A percentile compares a stretch with the other conserved stretches of the same genome.
Evolutionary conservation across 169 alveolate species (phyloP).

Genomic region (Plasmodium vivax): DNA sequence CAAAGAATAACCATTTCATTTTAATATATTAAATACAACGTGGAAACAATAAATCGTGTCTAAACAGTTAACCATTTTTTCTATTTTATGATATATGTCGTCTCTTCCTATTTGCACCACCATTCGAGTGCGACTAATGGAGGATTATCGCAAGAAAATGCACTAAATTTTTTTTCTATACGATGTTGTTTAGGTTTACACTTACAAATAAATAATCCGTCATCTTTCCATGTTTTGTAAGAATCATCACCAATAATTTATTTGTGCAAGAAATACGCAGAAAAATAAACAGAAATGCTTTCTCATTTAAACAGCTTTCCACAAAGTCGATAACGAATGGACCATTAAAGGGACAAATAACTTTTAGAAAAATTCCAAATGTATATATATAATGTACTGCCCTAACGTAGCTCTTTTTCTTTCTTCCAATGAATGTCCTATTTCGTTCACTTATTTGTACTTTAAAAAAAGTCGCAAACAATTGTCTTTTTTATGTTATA

Average conservation of each 20-base stretch:
- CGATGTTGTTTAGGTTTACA: background rate
- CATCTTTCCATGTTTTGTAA: background rate
- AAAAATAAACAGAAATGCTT: background rate
- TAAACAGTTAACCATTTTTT: background rate
- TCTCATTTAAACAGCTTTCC: background rate
- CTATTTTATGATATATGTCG: background rate
- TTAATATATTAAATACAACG: background rate
- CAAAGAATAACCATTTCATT: background rate
- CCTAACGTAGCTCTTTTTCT: background rate
- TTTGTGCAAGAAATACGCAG: background rate
- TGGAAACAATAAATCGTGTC: background rate
- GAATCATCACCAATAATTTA: background rate
- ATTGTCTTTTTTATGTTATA: background rate
- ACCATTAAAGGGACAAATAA: background rate
- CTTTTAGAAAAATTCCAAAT: background rate
- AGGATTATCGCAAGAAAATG: background rate
- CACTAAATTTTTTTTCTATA: background rate
- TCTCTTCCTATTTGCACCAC: background rate
- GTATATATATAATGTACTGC: background rate
- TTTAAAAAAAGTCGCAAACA: background rate
- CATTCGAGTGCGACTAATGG: background rate
- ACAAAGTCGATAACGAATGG: background rate
- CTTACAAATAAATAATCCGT: background rate
- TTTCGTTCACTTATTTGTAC: background rate
- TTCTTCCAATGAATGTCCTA: background rate